A percentile compares a stretch with the other conserved stretches of the same genome.
phyloP scores from a whole-genome alignment of 2,329 filamentous ascomycete species.

The Pseudogymnoascus sp. region DNA sequence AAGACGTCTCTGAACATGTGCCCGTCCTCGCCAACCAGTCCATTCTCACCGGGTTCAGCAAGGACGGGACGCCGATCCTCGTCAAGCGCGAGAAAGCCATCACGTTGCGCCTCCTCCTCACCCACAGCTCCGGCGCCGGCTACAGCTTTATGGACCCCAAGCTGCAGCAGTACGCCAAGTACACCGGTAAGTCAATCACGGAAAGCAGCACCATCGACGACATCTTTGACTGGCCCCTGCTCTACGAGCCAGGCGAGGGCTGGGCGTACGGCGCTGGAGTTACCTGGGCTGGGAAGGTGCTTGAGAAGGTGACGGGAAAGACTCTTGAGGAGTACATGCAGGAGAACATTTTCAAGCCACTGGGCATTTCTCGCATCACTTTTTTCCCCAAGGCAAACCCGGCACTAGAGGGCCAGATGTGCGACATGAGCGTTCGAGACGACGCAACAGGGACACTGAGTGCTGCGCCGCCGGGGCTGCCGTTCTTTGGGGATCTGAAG shows the following conservation, averaged over 20 bases:
- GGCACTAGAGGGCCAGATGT: not conserved
- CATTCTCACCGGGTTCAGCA: not conserved
- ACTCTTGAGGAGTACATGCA: conserved; percentile 12
- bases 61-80: not conserved
- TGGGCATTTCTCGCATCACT: conserved; percentile 19
- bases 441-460: not conserved
- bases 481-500: not conserved
- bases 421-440: not conserved
- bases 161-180: not conserved
- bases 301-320: conserved; percentile 9
- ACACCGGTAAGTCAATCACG: not conserved
- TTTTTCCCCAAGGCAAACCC: conserved; percentile 29
- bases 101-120: conserved; percentile 51
- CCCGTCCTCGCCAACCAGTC: not conserved
- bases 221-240: conserved; percentile 31
- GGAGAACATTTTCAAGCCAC: conserved; percentile 13
- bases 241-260: conserved; percentile 54
- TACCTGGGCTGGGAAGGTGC: conserved; percentile 38
- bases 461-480: not conserved
- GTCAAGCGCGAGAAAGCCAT: conserved; percentile 34
- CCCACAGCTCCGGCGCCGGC: conserved; percentile 48
- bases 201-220: not conserved
- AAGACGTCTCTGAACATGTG: not conserved
- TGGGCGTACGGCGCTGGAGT: conserved; percentile 36
- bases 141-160: conserved; percentile 42